Evolutionary conservation across 208 protist species (phyloP).

Genomic region (Leishmania major): DNA sequence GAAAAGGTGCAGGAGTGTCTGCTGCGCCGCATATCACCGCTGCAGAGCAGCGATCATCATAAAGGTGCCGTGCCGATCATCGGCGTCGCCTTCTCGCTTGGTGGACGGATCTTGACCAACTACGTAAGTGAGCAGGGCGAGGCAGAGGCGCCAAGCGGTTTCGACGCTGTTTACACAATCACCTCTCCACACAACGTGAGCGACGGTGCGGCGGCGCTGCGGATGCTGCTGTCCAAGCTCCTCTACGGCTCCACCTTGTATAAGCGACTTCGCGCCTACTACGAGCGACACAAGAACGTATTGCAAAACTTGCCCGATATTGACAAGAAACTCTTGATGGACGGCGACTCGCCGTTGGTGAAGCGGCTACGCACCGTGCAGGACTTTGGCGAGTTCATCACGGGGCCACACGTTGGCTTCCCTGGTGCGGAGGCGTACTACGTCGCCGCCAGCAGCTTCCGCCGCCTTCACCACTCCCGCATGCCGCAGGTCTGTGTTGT

Average conservation of each 20-base stretch:
- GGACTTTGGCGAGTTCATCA: slow-evolving; percentile 56
- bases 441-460: slow-evolving; percentile 43
- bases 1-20: slow-evolving; percentile 13
- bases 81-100: slow-evolving; percentile 65
- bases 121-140: slow-evolving; percentile 62
- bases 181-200: slow-evolving; percentile 51
- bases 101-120: slow-evolving; percentile 62
- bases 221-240: slow-evolving; percentile 6
- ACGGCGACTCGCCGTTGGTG: slow-evolving; percentile 14
- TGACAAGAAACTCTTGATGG: slow-evolving; percentile 30
- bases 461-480: slow-evolving; percentile 31
- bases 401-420: slow-evolving; percentile 57
- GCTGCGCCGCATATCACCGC: slow-evolving; percentile 14
- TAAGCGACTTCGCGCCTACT: slow-evolving; percentile 41
- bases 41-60: background rate
- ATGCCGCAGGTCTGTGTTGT: slow-evolving; percentile 54
- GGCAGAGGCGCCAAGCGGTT: slow-evolving; percentile 8
- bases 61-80: slow-evolving; percentile 41
- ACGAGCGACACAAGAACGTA: slow-evolving; percentile 47
- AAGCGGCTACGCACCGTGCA: slow-evolving; percentile 28
- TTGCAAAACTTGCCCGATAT: slow-evolving; percentile 37
- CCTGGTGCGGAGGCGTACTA: slow-evolving; percentile 42
- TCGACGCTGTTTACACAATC: slow-evolving; percentile 51
- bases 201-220: slow-evolving; percentile 30
- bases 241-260: slow-evolving; percentile 36